Conservation (phyloP, 306 rosid species). For the Senna tora region DNA sequence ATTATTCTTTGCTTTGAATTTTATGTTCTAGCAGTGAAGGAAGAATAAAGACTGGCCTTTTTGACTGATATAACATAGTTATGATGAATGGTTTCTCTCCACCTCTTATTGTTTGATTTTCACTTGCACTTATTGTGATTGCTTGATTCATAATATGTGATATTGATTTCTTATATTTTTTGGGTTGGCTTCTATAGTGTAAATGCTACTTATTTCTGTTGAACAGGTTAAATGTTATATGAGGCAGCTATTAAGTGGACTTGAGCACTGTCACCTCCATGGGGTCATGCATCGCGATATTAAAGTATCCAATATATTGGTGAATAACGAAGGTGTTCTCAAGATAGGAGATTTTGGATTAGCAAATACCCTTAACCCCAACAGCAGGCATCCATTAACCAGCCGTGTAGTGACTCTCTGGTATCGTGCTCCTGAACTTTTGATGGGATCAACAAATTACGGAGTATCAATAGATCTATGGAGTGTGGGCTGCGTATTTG, state of each 20-base stretch:
- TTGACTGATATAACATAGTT: not conserved
- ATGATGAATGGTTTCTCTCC: not conserved
- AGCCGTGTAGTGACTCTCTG: slow-evolving; percentile 98
- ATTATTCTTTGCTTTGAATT: not conserved
- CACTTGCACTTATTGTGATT: not conserved
- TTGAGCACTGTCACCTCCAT: slow-evolving; percentile 87
- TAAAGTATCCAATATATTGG: slow-evolving; percentile 87
- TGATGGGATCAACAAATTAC: slow-evolving; percentile 90
- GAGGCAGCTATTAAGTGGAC: slow-evolving; percentile 91
- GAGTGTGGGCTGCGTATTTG: slow-evolving; percentile 97
- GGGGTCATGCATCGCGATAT: slow-evolving; percentile 96
- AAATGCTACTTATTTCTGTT: slow-evolving; percentile 3
- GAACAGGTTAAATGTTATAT: slow-evolving; percentile 86
- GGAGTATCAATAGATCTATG: slow-evolving; percentile 90
- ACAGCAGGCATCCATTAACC: slow-evolving; percentile 67
- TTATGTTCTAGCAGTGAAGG: no score
- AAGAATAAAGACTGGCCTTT: no score
- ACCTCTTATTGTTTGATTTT: not conserved
- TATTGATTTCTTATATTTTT: not conserved
- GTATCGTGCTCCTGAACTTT: slow-evolving; percentile 98
- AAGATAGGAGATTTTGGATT: slow-evolving; percentile 95
- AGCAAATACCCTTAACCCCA: slow-evolving; percentile 67
- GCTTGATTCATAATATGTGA: not conserved
- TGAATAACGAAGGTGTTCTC: slow-evolving; percentile 82
- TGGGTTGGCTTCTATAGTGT: slow-evolving; percentile 22